A percentile compares a stretch with the other conserved stretches of the same genome.
Evolutionary conservation across 345 rosid genomes (phyloP).

Genomic region (Linum usitatissimum): DNA sequence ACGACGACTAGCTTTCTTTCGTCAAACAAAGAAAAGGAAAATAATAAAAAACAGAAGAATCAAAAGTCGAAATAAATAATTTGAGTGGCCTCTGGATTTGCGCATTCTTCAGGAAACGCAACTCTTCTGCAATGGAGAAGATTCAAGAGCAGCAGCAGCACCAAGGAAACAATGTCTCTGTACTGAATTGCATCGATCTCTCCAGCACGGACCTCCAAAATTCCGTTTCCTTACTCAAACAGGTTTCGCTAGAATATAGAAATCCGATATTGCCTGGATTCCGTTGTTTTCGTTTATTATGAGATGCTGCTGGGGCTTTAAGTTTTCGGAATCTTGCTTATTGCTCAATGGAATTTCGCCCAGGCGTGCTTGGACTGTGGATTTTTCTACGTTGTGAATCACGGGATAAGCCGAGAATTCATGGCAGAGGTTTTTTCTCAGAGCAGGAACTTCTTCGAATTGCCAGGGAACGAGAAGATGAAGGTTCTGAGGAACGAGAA

Average conservation of each 20-base stretch:
- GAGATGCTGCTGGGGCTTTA: neutral
- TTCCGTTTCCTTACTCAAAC: slow-evolving; percentile 43
- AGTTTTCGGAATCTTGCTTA: neutral
- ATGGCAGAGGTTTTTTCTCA: slow-evolving; percentile 50
- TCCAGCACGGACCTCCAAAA: slow-evolving; percentile 25
- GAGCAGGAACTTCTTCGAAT: slow-evolving; percentile 47
- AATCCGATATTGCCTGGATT: neutral
- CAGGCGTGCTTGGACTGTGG: slow-evolving; percentile 80
- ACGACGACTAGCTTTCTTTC: too few relatives aligned
- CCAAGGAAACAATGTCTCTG: slow-evolving; percentile 14
- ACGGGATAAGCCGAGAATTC: slow-evolving; percentile 58
- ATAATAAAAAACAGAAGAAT: too few relatives aligned
- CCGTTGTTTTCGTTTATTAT: neutral
- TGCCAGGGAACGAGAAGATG: slow-evolving; percentile 56
- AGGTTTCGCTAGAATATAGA: slow-evolving; percentile 22
- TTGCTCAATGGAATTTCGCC: neutral
- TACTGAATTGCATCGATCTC: slow-evolving; percentile 54
- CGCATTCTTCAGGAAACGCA: too few relatives aligned
- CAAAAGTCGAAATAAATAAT: too few relatives aligned
- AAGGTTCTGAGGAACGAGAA: slow-evolving; percentile 58
- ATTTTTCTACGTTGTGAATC: slow-evolving; percentile 73
- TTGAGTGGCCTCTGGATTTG: too few relatives aligned
- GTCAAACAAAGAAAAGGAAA: too few relatives aligned
- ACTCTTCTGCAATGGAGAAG: too few relatives aligned
- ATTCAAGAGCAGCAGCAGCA: too few relatives aligned